These are phyloP conservation scores for Lasiodiplodia sp. DNA, from an alignment of 2,329 filamentous ascomycete species.

Conservation along the genomic window DNA sequence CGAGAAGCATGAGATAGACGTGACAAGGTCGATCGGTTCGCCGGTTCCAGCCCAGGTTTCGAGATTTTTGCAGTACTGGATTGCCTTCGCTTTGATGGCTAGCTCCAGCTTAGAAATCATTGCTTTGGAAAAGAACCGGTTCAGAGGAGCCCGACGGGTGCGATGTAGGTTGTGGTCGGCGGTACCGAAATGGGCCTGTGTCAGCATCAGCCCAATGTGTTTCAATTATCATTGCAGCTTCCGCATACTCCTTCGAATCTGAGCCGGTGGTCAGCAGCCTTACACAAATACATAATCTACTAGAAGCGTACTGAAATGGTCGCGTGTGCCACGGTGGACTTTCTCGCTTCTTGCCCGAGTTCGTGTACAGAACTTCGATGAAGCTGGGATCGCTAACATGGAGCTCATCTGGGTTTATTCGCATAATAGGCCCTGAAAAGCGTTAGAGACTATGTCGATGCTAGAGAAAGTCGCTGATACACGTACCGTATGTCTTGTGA, in stretches of 20 bases:
- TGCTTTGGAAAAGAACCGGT: conserved; percentile 32
- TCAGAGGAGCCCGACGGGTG: conserved; percentile 30
- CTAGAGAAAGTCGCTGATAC: background rate
- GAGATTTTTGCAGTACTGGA: conserved; percentile 30
- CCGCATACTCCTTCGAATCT: conserved; percentile 6
- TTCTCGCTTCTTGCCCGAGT: conserved; percentile 31
- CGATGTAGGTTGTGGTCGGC: conserved; percentile 35
- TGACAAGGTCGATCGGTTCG: conserved; percentile 30
- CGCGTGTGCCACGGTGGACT: background rate
- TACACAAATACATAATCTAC: accelerated
- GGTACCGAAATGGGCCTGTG: conserved; percentile 25
- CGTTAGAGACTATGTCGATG: background rate
- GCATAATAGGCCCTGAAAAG: conserved; percentile 48
- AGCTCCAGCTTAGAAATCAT: conserved; percentile 31
- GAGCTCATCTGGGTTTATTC: conserved; percentile 52
- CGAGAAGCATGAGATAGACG: conserved; percentile 31
- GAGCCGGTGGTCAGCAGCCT: background rate
- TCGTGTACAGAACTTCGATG: conserved; percentile 44
- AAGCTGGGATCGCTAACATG: conserved; percentile 52
- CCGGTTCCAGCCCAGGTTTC: conserved; percentile 29
- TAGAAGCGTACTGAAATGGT: background rate
- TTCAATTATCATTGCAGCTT: background rate
- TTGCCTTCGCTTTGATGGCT: conserved; percentile 21
- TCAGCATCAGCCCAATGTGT: background rate
- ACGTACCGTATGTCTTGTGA: background rate